These are phyloP conservation scores for Cryptosporidium xiaoi DNA, from an alignment of 169 alveolate genomes.

Conservation along the genomic window DNA sequence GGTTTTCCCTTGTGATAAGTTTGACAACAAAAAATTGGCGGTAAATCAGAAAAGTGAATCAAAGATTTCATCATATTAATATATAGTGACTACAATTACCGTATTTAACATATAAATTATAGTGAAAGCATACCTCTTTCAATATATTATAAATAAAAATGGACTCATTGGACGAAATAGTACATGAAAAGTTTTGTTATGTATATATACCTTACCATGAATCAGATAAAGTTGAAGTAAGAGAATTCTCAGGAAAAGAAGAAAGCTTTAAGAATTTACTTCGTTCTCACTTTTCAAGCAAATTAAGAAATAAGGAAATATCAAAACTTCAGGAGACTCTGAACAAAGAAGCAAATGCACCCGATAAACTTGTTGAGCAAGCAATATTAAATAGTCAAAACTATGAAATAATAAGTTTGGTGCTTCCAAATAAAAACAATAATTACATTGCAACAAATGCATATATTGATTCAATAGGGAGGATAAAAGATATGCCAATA, in stretches of 20 bases:
- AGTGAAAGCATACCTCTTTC: no score
- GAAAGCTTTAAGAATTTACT: conserved; percentile 76
- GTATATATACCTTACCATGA: conserved; percentile 82
- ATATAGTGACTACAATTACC: no score
- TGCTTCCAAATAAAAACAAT: conserved; percentile 86
- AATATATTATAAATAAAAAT: not conserved
- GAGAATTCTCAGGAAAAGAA: conserved; percentile 81
- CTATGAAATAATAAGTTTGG: conserved; percentile 89
- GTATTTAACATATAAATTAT: no score
- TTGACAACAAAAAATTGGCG: no score
- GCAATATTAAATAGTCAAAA: conserved; percentile 47
- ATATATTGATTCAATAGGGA: conserved; percentile 89
- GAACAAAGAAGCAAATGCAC: conserved; percentile 76
- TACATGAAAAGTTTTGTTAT: conserved; percentile 80
- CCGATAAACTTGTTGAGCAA: conserved; percentile 29
- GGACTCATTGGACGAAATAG: conserved; percentile 75
- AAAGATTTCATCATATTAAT: no score
- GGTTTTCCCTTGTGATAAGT: no score
- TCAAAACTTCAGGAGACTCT: conserved; percentile 77
- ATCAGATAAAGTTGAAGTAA: conserved; percentile 78
- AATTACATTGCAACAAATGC: conserved; percentile 84
- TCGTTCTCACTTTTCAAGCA: conserved; percentile 79
- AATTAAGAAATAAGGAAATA: conserved; percentile 77
- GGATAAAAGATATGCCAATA: conserved; percentile 87
- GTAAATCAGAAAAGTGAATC: no score